Evolutionary conservation across 2,329 filamentous ascomycete genomes (phyloP).

Genomic region (Hypocreales sp.): DNA sequence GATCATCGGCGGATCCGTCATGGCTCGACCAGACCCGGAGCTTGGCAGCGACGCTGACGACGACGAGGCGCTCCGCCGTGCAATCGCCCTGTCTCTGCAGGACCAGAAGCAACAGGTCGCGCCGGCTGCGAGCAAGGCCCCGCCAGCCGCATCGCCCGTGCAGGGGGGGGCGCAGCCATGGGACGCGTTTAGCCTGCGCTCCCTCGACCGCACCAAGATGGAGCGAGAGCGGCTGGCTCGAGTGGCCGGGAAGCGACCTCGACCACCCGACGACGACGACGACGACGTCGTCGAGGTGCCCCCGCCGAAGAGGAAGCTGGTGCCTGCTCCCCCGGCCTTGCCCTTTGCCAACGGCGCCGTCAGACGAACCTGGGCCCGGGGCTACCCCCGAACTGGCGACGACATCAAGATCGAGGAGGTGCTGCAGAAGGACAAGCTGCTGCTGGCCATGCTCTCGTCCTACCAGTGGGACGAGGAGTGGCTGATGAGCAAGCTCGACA

Average conservation of each 20-base stretch:
- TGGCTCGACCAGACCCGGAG: conserved; percentile 2
- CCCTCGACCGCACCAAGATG: conserved; percentile 67
- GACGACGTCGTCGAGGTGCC: conserved; percentile 14
- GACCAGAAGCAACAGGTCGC: conserved; percentile 6
- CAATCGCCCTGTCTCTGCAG: conserved; percentile 42
- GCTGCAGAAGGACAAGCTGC: conserved; percentile 54
- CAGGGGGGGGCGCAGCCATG: not conserved
- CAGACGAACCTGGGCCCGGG: conserved; percentile 66
- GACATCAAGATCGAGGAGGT: conserved; percentile 86
- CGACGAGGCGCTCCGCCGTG: conserved; percentile 43
- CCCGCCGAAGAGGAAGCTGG: conserved; percentile 9
- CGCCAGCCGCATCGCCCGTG: not conserved
- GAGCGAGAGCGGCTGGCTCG: conserved; percentile 69
- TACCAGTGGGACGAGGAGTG: conserved; percentile 78
- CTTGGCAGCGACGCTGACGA: conserved; percentile 26
- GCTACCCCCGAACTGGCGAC: conserved; percentile 42
- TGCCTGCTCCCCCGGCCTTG: conserved; percentile 6
- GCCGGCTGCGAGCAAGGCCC: not conserved
- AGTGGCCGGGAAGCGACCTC: conserved; percentile 36
- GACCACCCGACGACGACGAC: conserved; percentile 10
- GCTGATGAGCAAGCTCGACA: conserved; percentile 57
- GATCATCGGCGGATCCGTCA: too few species aligned
- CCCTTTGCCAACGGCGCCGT: conserved; percentile 46
- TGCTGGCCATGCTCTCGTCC: conserved; percentile 70
- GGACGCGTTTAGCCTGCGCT: conserved; percentile 22